Conservation (phyloP, 106 monocot genomes). For the Dactylorhiza incarnata region DNA sequence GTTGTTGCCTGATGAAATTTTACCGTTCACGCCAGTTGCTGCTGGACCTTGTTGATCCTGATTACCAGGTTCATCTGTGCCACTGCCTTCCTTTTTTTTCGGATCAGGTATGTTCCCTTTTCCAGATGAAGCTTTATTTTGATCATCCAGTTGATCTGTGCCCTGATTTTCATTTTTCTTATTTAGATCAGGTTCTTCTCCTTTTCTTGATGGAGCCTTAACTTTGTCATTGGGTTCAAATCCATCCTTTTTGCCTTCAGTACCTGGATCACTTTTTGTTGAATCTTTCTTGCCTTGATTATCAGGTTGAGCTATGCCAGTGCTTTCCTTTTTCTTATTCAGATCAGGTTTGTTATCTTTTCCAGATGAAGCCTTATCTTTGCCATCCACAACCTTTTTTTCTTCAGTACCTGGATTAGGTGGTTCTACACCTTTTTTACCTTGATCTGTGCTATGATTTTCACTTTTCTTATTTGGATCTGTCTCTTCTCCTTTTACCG, state of each 20-base stretch:
- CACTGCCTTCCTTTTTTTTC: too few relatives aligned
- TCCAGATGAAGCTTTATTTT: too few relatives aligned
- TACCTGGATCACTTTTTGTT: neutral
- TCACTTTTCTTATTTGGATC: neutral
- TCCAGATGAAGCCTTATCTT: neutral
- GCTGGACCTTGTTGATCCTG: neutral
- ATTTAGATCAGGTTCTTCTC: neutral
- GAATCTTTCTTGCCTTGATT: neutral
- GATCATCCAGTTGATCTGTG: neutral
- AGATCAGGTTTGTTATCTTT: too few relatives aligned
- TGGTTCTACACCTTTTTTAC: neutral
- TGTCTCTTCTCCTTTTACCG: neutral
- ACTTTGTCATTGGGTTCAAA: slow-evolving; percentile 2
- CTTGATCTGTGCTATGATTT: neutral
- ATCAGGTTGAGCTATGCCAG: too few relatives aligned
- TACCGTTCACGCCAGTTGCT: neutral
- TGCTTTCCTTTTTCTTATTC: too few relatives aligned
- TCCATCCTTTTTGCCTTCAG: neutral
- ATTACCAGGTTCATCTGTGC: neutral
- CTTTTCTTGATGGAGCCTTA: neutral
- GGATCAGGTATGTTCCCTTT: too few relatives aligned
- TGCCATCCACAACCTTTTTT: neutral
- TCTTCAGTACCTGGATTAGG: neutral
- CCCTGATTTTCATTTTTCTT: neutral
- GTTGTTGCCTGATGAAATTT: neutral